Percentiles rank a stretch among this genome's conserved stretches.
Conservation (phyloP, 495 filamentous ascomycete species). For the Penicillium soppii region DNA sequence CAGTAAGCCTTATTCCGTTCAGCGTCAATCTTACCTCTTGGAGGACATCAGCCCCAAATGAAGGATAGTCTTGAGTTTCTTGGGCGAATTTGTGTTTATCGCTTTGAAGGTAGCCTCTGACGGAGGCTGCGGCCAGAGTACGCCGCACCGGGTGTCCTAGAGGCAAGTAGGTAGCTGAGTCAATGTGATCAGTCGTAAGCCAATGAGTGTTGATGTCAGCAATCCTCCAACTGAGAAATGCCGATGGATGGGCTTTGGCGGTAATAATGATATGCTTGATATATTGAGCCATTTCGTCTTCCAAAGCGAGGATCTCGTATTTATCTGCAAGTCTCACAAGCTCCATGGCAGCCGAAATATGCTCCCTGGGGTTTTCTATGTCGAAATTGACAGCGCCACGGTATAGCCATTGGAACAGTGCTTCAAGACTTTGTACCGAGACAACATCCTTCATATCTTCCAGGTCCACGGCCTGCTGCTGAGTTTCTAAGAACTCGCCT, state of each 20-base stretch:
- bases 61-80: constrained; percentile 13
- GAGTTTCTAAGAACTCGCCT: constrained; percentile 18
- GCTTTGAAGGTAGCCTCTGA: constrained; percentile 17
- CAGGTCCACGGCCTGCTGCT: constrained; percentile 16
- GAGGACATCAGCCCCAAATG: constrained; percentile 26
- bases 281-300: constrained; percentile 17
- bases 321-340: constrained; percentile 29
- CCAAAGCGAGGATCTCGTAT: constrained; percentile 18
- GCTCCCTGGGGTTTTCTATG: constrained; percentile 7
- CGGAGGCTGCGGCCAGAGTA: constrained; percentile 20
- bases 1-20: background rate
- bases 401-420: constrained; percentile 31
- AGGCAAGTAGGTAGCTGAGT: constrained; percentile 17
- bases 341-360: constrained; percentile 24
- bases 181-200: constrained; percentile 23
- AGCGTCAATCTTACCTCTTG: constrained; percentile 13
- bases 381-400: constrained; percentile 17
- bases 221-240: background rate
- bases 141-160: constrained; percentile 20
- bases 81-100: constrained; percentile 15
- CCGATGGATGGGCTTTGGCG: background rate
- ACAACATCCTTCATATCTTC: constrained; percentile 23
- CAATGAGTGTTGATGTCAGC: constrained; percentile 11
- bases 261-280: constrained; percentile 20
- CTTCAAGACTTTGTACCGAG: constrained; percentile 21